Evolutionary conservation across 2,329 filamentous ascomycete genomes (phyloP).

Genomic region (Lecanicillium sp.): DNA sequence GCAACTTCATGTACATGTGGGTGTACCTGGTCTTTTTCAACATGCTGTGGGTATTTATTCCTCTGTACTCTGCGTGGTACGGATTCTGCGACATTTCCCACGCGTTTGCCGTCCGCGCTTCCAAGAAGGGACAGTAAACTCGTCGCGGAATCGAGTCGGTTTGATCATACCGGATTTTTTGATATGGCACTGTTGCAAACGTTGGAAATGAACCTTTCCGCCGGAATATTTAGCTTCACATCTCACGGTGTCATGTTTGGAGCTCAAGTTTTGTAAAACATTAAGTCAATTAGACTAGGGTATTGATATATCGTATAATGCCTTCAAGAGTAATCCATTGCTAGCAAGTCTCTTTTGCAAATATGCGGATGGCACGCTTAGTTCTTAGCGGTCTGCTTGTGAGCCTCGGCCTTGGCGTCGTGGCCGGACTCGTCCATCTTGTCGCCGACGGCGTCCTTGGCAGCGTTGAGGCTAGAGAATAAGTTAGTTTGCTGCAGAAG

Average conservation of each 20-base stretch:
- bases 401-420: slow-evolving; percentile 33
- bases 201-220: neutral
- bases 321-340: neutral
- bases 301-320: slow-evolving; percentile 6
- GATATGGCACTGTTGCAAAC: neutral
- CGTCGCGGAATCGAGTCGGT: no score
- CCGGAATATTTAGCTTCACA: neutral
- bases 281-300: slow-evolving; percentile 5
- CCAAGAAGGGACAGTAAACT: slow-evolving; percentile 26
- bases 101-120: slow-evolving; percentile 37
- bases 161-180: neutral
- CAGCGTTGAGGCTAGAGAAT: slow-evolving; percentile 36
- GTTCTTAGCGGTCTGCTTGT: slow-evolving; percentile 37
- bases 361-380: slow-evolving; percentile 21
- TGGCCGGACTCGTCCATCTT: slow-evolving; percentile 39
- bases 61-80: slow-evolving; percentile 52
- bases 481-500: slow-evolving; percentile 4
- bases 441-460: slow-evolving; percentile 43
- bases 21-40: slow-evolving; percentile 66
- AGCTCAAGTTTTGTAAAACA: no score
- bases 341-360: slow-evolving; percentile 3
- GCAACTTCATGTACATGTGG: slow-evolving; percentile 64
- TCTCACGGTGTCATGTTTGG: neutral
- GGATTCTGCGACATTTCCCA: slow-evolving; percentile 48
- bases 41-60: slow-evolving; percentile 60